Evolutionary conservation across 228 moss, liverwort and hornwort genomes (phyloP), one percentile per base, ranked within the genome.

Genomic region (Sphagnum magellanicum): DNA sequence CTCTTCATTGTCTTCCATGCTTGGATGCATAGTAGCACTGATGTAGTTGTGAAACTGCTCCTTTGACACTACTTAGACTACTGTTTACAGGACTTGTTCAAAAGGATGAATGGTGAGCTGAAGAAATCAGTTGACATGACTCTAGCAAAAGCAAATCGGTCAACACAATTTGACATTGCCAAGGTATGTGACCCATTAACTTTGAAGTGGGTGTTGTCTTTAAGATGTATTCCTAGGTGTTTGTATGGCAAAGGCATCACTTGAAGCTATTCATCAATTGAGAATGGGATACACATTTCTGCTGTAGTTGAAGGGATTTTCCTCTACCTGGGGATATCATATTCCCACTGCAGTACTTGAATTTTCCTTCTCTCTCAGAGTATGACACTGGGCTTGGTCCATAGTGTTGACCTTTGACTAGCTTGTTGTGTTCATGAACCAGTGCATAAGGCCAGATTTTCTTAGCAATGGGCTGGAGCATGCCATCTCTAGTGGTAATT

Each of bases 401-500:
- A 32, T 32, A 32, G 32, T 32, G 32, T 32, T 32, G 32, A 32
- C 55, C 55, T 55, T 12, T 55, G 8, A 55, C 55, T 55, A 8
- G 12, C 55, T 1, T 55, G 9, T 55, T 12, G 8, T 55, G 3
- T 55, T 55, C 55, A 55, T 55, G 55, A 12, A 55, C 9, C 81
- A 98, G 98, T 89, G 88, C 71, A 83, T 98, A 72, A 90, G 98
- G 72, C 87, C 90, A 70, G 98, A 98, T 83, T 85, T 81, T 60
- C 78, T 98, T 64, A 92, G 91, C 49, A 92, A 89, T 78, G 98
- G 98, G 53, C 76, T 98, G 83, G 98, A 98, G 89, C 94, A 92
- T 81, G 98, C 98, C 60, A 98, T 98, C 51, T 98, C 94, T 68
- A 98, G 93, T 82, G 98, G 98, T 10, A 98, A 98, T 69, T 98